These are phyloP conservation scores for Cordyceps cateniannulata DNA, from an alignment of 2,329 filamentous ascomycete species.

Conservation along the genomic window DNA sequence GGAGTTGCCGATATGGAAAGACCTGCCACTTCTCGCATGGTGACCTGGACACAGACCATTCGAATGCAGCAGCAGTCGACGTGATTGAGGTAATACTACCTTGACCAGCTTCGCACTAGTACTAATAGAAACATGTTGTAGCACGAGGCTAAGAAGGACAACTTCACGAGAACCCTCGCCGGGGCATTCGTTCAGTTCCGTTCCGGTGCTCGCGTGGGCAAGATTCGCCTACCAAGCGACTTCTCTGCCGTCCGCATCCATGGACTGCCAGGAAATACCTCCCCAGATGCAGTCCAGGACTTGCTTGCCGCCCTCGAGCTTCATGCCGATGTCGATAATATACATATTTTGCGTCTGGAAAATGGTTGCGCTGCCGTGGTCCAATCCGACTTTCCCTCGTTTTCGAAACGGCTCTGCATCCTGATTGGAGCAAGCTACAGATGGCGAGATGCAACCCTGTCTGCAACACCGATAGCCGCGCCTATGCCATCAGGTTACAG, in stretches of 20 bases:
- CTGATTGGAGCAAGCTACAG: not conserved
- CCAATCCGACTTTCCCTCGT: not conserved
- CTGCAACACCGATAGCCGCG: slow-evolving; percentile 2
- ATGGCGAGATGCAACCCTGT: not conserved
- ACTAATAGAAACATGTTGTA: not conserved
- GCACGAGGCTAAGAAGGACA: not conserved
- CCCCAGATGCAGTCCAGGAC: slow-evolving; percentile 14
- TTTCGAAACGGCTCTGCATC: not conserved
- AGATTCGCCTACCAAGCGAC: slow-evolving; percentile 27
- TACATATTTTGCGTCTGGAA: not conserved
- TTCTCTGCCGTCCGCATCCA: slow-evolving; percentile 29
- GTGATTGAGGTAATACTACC: too few species aligned
- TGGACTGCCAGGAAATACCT: slow-evolving; percentile 20
- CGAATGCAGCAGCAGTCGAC: too few species aligned
- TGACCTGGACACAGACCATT: too few species aligned
- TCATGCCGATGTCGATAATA: not conserved
- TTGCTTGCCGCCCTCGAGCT: slow-evolving; percentile 17
- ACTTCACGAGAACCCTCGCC: not conserved
- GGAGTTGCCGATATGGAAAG: too few species aligned
- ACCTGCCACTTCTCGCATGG: too few species aligned
- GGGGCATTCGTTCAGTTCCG: slow-evolving; percentile 26
- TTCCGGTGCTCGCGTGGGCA: slow-evolving; percentile 24
- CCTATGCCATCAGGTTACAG: slow-evolving; percentile 20
- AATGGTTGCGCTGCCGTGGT: not conserved
- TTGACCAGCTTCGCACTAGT: too few species aligned